These are phyloP conservation scores for Scenedesmus sp. DNA, from an alignment of 163 green algal genomes.

Conservation along the genomic window DNA sequence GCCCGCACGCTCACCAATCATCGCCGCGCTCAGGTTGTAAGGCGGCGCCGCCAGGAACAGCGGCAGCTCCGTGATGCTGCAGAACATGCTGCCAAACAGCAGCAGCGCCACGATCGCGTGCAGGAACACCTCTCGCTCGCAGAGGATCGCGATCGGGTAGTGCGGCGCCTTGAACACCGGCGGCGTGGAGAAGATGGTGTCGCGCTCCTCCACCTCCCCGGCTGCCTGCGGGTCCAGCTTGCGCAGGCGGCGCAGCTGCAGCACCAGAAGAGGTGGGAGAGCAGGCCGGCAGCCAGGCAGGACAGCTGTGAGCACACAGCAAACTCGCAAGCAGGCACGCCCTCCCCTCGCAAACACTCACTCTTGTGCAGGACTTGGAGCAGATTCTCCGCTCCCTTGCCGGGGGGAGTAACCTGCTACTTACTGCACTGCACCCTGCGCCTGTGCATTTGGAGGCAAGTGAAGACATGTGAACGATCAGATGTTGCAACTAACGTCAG, in stretches of 20 bases:
- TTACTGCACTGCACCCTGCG: no score
- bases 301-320: no score
- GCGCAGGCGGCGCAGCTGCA: neutral
- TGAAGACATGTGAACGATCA: no score
- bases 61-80: constrained; percentile 23
- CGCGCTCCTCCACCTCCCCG: neutral
- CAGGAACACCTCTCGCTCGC: constrained; percentile 1
- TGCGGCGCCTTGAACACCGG: neutral
- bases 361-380: no score
- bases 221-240: neutral
- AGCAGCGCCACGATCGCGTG: constrained; percentile 27
- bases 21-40: constrained; percentile 17
- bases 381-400: no score
- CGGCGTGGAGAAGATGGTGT: neutral
- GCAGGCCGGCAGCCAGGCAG: no score
- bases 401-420: no score
- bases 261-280: neutral
- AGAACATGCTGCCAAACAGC: constrained; percentile 14
- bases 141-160: neutral
- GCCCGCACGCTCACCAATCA: constrained; percentile 22
- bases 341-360: no score
- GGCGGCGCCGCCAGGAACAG: neutral
- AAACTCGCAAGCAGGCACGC: no score
- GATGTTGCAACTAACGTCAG: neutral
- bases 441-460: no score